phyloP scores from a whole-genome alignment of 805 yeast species.

The Pichia heedii region DNA sequence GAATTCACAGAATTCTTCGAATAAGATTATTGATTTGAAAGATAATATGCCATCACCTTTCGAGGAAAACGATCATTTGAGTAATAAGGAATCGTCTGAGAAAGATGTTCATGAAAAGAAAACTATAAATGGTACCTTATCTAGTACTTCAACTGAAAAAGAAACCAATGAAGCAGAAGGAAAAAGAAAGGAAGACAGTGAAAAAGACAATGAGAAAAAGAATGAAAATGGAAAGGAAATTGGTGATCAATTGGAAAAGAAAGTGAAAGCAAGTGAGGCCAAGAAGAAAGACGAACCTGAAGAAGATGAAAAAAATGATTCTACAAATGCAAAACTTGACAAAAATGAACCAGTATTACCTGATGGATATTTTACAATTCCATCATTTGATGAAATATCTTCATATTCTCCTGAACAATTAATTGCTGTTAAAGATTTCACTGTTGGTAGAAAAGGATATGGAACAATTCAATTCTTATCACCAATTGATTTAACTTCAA shows the following conservation, averaged over 20 bases:
- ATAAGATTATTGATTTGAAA: constrained; percentile 29
- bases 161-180: background rate
- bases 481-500: constrained; percentile 76
- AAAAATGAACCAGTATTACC: constrained; percentile 18
- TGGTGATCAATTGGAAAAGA: background rate
- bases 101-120: background rate
- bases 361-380: constrained; percentile 83
- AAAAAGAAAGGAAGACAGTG: background rate
- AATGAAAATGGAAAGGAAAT: background rate
- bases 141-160: background rate
- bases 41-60: constrained; percentile 9
- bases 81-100: background rate
- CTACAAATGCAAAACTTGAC: background rate
- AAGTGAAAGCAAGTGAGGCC: background rate
- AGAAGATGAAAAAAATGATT: constrained; percentile 1
- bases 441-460: constrained; percentile 67
- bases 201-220: too few species aligned
- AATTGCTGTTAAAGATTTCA: constrained; percentile 52
- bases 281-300: background rate
- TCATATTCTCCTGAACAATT: constrained; percentile 54
- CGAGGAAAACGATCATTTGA: background rate
- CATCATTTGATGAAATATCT: constrained; percentile 56
- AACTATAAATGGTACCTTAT: background rate
- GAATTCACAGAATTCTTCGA: background rate
- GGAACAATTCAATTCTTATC: constrained; percentile 70